Conservation (phyloP, 352 stramenopile species). For the Pythium brassicae region DNA sequence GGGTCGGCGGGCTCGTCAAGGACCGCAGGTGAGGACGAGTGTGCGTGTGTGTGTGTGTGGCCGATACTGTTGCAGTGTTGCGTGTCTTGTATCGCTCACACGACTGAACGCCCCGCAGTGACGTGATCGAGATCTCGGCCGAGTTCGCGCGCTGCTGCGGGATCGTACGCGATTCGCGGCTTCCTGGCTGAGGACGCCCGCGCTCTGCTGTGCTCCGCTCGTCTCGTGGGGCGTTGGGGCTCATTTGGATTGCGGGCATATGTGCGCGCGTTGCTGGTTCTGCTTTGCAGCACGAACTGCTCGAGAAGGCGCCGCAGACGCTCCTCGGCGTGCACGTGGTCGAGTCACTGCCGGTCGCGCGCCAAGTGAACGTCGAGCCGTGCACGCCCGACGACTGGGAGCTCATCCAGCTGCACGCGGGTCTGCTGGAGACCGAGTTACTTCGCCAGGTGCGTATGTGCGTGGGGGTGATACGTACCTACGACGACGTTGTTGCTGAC, state of each 20-base stretch:
- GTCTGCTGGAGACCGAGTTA: slow-evolving; percentile 76
- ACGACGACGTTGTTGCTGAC: background rate
- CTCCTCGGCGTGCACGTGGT: slow-evolving; percentile 73
- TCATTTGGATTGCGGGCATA: background rate
- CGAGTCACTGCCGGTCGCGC: slow-evolving; percentile 60
- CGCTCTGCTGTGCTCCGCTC: background rate
- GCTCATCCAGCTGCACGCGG: slow-evolving; percentile 84
- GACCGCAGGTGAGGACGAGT: slow-evolving; percentile 49
- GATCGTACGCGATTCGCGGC: slow-evolving; percentile 36
- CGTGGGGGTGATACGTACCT: no score
- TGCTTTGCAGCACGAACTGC: slow-evolving; percentile 42
- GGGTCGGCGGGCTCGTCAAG: slow-evolving; percentile 61
- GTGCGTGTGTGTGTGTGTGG: background rate
- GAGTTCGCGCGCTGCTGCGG: slow-evolving; percentile 82
- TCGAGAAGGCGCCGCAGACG: slow-evolving; percentile 50
- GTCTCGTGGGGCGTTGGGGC: background rate
- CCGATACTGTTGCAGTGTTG: background rate
- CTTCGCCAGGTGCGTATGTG: slow-evolving; percentile 60
- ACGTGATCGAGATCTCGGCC: slow-evolving; percentile 77
- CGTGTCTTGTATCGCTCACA: no score
- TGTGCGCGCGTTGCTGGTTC: background rate
- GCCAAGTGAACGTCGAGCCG: slow-evolving; percentile 80
- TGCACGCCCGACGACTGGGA: slow-evolving; percentile 88
- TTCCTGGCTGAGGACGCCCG: no score
- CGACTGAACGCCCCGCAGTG: slow-evolving; percentile 44